These are phyloP conservation scores for Aspergillus caelatus DNA, from an alignment of 2,329 filamentous ascomycete genomes.

Conservation along the genomic window DNA sequence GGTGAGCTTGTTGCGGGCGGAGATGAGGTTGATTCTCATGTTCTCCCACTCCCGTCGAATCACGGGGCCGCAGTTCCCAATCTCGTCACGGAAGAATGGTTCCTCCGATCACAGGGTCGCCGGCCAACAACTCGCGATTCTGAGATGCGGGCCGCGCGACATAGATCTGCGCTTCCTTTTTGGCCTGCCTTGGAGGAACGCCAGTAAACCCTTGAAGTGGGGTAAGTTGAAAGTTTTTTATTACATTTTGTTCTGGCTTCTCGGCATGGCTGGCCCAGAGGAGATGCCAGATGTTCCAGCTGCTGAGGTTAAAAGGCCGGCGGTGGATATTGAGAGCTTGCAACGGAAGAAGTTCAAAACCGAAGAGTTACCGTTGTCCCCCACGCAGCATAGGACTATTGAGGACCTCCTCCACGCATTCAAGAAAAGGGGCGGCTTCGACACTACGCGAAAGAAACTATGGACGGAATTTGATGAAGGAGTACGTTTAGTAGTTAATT, in stretches of 20 bases:
- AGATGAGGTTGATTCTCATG: slow-evolving; percentile 23
- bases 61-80: slow-evolving; percentile 40
- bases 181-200: slow-evolving; percentile 6
- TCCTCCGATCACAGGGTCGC: slow-evolving; percentile 10
- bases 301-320: slow-evolving; percentile 31
- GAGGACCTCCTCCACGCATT: slow-evolving; percentile 64
- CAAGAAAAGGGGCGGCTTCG: slow-evolving; percentile 69
- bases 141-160: slow-evolving; percentile 8
- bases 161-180: slow-evolving; percentile 7
- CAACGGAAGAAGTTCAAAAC: slow-evolving; percentile 58
- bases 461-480: slow-evolving; percentile 61
- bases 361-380: slow-evolving; percentile 63
- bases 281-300: slow-evolving; percentile 33
- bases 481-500: slow-evolving; percentile 40
- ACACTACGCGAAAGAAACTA: slow-evolving; percentile 62
- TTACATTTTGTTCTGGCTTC: slow-evolving; percentile 11
- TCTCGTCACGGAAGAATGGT: slow-evolving; percentile 22
- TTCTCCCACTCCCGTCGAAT: slow-evolving; percentile 30
- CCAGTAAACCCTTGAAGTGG: not conserved
- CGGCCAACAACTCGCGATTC: not conserved
- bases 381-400: slow-evolving; percentile 60
- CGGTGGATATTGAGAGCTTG: slow-evolving; percentile 36
- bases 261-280: slow-evolving; percentile 38
- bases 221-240: not conserved
- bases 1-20: slow-evolving; percentile 30